Percentiles rank a stretch among this genome's conserved stretches.
Conservation (phyloP, 352 stramenopile genomes). For the Globisporangium nagaii region DNA sequence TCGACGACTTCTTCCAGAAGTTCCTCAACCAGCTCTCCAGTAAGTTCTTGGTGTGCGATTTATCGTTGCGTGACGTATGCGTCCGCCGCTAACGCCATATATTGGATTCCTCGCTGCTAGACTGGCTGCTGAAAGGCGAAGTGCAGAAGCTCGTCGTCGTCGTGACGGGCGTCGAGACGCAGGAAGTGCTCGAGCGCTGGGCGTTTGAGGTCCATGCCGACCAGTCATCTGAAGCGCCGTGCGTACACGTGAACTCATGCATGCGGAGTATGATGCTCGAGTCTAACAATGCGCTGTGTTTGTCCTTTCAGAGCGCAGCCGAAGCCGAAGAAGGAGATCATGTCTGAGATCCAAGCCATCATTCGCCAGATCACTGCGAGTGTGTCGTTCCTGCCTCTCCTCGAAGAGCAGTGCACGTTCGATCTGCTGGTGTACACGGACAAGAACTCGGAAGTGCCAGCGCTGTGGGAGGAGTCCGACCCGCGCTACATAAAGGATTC, state of each 20-base stretch:
- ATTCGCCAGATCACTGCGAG: conserved; percentile 99
- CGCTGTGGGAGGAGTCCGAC: conserved; percentile 98
- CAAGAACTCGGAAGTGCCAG: conserved; percentile 92
- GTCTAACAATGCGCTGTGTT: neutral
- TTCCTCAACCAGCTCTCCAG: conserved; percentile 89
- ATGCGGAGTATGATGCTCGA: neutral
- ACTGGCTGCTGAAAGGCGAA: conserved; percentile 94
- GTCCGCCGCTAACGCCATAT: neutral
- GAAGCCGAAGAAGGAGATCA: conserved; percentile 93
- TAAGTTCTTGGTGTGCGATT: conserved; percentile 17
- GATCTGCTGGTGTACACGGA: conserved; percentile 99
- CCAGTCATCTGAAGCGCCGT: conserved; percentile 30
- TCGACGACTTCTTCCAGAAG: conserved; percentile 94
- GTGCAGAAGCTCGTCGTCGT: conserved; percentile 98
- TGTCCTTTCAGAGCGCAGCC: conserved; percentile 18
- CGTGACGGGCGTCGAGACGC: conserved; percentile 95
- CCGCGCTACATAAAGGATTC: conserved; percentile 97
- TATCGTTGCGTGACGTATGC: neutral
- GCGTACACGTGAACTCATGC: conserved; percentile 1
- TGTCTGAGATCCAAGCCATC: conserved; percentile 98
- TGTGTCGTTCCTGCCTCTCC: conserved; percentile 98
- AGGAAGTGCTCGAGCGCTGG: conserved; percentile 98
- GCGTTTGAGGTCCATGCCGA: conserved; percentile 95
- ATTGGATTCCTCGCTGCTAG: conserved; percentile 18
- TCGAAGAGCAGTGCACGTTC: conserved; percentile 98